Percentiles rank a stretch among this genome's conserved stretches.
These are phyloP conservation scores for Stramenopiles sp. DNA, from an alignment of 352 stramenopile species.

Conservation along the genomic window DNA sequence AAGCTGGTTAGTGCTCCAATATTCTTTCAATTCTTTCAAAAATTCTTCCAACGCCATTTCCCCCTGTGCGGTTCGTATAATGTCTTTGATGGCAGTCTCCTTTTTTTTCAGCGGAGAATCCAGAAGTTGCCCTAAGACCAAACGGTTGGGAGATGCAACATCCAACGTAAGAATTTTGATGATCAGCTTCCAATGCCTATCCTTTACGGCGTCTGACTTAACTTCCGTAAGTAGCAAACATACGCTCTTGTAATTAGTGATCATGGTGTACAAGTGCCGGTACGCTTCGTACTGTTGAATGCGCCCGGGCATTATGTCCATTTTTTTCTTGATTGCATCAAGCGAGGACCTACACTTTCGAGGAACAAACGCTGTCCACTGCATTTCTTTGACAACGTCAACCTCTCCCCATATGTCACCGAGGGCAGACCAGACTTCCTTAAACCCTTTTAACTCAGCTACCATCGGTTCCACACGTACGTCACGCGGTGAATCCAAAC, in stretches of 20 bases:
- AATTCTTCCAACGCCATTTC: constrained; percentile 99
- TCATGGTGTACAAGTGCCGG: constrained; percentile 67
- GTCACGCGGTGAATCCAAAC: constrained; percentile 44
- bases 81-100: constrained; percentile 83
- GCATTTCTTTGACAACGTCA: constrained; percentile 71
- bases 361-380: constrained; percentile 75
- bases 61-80: constrained; percentile 90
- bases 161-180: constrained; percentile 71
- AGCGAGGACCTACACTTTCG: constrained; percentile 85
- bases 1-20: constrained; percentile 65
- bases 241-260: constrained; percentile 76
- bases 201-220: constrained; percentile 93
- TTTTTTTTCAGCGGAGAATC: constrained; percentile 38
- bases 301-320: constrained; percentile 77
- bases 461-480: constrained; percentile 37
- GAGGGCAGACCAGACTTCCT: constrained; percentile 92
- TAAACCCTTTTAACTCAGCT: constrained; percentile 79
- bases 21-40: constrained; percentile 72
- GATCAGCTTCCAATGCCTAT: constrained; percentile 96
- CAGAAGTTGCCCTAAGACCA: constrained; percentile 83
- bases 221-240: constrained; percentile 85
- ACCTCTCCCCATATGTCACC: constrained; percentile 58
- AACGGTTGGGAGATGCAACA: neutral
- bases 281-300: constrained; percentile 96
- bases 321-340: constrained; percentile 84